Evolutionary conservation across 257 asterid species (phyloP).

Genomic region (Perilla frutescens): DNA sequence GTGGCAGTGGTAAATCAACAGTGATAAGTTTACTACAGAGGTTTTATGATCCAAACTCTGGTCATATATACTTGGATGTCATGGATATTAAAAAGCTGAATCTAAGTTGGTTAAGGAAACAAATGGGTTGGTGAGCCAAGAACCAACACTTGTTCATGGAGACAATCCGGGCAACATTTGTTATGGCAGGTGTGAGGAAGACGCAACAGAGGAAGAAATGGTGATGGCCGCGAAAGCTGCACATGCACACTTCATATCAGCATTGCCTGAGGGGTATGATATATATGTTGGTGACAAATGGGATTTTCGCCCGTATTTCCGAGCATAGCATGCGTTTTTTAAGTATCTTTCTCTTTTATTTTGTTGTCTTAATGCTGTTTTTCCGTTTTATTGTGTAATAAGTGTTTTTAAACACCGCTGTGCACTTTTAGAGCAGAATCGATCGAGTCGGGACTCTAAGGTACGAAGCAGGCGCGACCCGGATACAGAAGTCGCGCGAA

Average conservation of each 20-base stretch:
- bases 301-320: too few relatives aligned
- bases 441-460: too few relatives aligned
- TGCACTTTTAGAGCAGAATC: too few relatives aligned
- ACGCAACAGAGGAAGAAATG: constrained; percentile 45
- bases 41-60: constrained; percentile 51
- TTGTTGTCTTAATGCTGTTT: too few relatives aligned
- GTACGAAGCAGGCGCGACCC: too few relatives aligned
- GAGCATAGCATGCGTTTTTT: too few relatives aligned
- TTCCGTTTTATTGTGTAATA: too few relatives aligned
- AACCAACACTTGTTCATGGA: constrained; percentile 54
- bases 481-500: too few relatives aligned
- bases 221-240: constrained; percentile 50
- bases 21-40: constrained; percentile 53
- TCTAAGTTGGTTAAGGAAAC: constrained; percentile 53
- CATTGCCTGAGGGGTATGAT: constrained; percentile 47
- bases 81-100: constrained; percentile 38
- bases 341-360: too few relatives aligned
- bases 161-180: constrained; percentile 53
- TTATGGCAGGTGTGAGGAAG: constrained; percentile 41
- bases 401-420: too few relatives aligned
- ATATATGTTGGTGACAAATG: constrained; percentile 59
- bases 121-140: constrained; percentile 61
- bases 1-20: constrained; percentile 67
- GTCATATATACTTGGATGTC: constrained; percentile 44
- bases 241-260: constrained; percentile 54